Base-by-base conservation (phyloP, 2,329 filamentous ascomycete genomes). In the Aspergillus vadensis region DNA sequence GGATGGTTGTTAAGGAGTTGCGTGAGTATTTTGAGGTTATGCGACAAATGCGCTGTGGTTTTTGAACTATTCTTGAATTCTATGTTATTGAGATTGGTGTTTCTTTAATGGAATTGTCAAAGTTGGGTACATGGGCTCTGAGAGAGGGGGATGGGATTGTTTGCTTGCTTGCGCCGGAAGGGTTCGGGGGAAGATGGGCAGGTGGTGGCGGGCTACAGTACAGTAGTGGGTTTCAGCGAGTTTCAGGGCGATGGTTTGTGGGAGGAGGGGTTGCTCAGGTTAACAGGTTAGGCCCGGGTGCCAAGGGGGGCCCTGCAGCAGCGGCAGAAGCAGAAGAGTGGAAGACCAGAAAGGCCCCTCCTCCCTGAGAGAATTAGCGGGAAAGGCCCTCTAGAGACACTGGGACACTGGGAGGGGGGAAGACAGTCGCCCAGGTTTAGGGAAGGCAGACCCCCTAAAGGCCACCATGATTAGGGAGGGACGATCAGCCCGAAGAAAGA, bases 81-180 rank as follows among this genome's bases (percentile, higher is more conserved):
- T 6, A 21, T 10, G 12, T 25, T 15, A 8, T 21, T 44, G 41
- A 12, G 8, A 9, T 10, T 21, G 8, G 41, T 44, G 25, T 8
- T 53, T 41, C 50, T 53, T 21, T 17, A 15, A 51, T 71, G 69
- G 51, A 3, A 32, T 32, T 32, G 30, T 32, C 30, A 32, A 32
- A 1, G 9, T 32, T 10, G 30, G 30, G 32, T 36, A 36, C 32
- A 72, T 63, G 14, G 68, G 39, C 59, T 63, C 65, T 55, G 41
- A n/a, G 10, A 39, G 39, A 23, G 23, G 23, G 36, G 36, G 36
- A 17, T 15, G 36, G 36, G 36, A 27, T 21, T 44, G 15, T 36
- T 14, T 36, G 32, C 32, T 36, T 36, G 32, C 32, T 32, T 36
- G 32, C 5, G 12, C 32, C 32, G 32, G 32, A 14, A 36, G 32